Conservation (phyloP, 108 stramenopile genomes). For the Epithemia pelagica region DNA sequence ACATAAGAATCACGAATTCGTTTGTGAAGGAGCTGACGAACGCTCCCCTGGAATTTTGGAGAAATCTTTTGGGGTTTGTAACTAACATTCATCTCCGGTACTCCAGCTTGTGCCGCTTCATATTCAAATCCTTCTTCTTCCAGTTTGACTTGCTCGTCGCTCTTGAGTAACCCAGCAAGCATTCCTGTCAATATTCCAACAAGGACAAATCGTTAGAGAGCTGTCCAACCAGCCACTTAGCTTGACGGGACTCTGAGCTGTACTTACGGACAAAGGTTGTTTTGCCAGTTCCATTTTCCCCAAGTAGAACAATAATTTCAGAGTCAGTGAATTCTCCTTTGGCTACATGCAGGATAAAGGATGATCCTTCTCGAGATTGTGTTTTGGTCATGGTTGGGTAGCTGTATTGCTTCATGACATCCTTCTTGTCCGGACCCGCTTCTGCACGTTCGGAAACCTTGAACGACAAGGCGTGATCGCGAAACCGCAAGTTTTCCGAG, state of each 20-base stretch:
- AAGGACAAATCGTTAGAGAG: too few species aligned
- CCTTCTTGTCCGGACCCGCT: constrained; percentile 53
- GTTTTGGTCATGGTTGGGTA: constrained; percentile 98
- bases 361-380: constrained; percentile 66
- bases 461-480: constrained; percentile 94
- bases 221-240: too few species aligned
- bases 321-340: constrained; percentile 93
- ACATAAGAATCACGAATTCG: constrained; percentile 91
- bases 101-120: constrained; percentile 81
- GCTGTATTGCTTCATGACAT: constrained; percentile 70
- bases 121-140: constrained; percentile 75
- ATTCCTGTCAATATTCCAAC: too few species aligned
- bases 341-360: constrained; percentile 94
- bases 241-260: too few species aligned
- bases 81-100: constrained; percentile 91
- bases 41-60: constrained; percentile 94
- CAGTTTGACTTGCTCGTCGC: constrained; percentile 81
- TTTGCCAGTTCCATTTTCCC: constrained; percentile 97
- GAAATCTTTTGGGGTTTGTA: constrained; percentile 99
- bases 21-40: constrained; percentile 94
- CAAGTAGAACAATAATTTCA: constrained; percentile 95
- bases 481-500: constrained; percentile 98
- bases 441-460: constrained; percentile 87
- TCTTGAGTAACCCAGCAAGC: constrained; percentile 95
- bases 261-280: constrained; percentile 81